A percentile compares a stretch with the other conserved stretches of the same genome.
Evolutionary conservation across 208 protist genomes (phyloP).

Genomic region (Leishmania lainsoni): DNA sequence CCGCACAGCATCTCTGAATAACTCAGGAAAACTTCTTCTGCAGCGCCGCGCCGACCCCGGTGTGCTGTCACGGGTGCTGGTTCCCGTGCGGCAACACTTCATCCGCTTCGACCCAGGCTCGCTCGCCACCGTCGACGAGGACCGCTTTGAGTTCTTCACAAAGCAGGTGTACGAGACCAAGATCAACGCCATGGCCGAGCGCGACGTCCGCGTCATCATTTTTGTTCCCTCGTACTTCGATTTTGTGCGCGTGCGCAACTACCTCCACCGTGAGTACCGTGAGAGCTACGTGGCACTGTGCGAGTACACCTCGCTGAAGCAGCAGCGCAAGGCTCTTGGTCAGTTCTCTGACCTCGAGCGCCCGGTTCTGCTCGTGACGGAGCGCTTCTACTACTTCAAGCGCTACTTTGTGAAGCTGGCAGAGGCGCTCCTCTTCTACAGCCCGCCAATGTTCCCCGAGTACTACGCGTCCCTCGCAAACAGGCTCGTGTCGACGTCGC

Average conservation of each 20-base stretch:
- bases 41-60: slow-evolving; percentile 57
- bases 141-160: slow-evolving; percentile 93
- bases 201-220: slow-evolving; percentile 86
- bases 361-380: slow-evolving; percentile 93
- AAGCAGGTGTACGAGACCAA: slow-evolving; percentile 78
- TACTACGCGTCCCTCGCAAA: slow-evolving; percentile 96
- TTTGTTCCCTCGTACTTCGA: slow-evolving; percentile 97
- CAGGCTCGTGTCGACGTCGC: slow-evolving; percentile 60
- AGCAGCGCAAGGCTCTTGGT: slow-evolving; percentile 78
- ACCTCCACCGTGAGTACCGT: slow-evolving; percentile 91
- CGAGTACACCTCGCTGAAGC: slow-evolving; percentile 92
- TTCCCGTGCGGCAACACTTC: slow-evolving; percentile 91
- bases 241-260: slow-evolving; percentile 95
- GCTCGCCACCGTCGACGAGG: slow-evolving; percentile 71
- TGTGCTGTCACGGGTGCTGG: slow-evolving; percentile 60
- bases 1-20: slow-evolving; percentile 69
- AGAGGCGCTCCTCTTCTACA: slow-evolving; percentile 95
- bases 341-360: slow-evolving; percentile 87
- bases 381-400: slow-evolving; percentile 97
- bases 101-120: slow-evolving; percentile 80
- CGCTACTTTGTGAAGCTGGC: slow-evolving; percentile 93
- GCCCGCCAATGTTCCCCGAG: slow-evolving; percentile 88
- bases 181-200: slow-evolving; percentile 71
- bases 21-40: slow-evolving; percentile 71
- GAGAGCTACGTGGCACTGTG: slow-evolving; percentile 84